These are phyloP conservation scores for Aspergillus hortae DNA, from an alignment of 2,329 filamentous ascomycete species.

Conservation along the genomic window DNA sequence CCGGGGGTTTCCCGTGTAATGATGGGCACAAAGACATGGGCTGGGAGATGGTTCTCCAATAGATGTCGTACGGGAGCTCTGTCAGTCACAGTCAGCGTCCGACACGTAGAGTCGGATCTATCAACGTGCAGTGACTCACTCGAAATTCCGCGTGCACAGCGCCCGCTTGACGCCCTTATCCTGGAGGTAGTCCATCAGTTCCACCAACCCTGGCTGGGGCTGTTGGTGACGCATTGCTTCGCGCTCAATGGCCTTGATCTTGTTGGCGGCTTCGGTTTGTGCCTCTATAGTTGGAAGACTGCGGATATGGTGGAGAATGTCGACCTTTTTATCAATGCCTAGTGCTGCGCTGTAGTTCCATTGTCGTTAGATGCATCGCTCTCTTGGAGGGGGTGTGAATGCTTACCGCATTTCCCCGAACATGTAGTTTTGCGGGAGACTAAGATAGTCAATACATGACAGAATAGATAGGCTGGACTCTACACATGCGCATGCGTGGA, in stretches of 20 bases:
- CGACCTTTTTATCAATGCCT: constrained; percentile 65
- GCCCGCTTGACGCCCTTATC: constrained; percentile 65
- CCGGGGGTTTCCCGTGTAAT: constrained; percentile 75
- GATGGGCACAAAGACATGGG: constrained; percentile 69
- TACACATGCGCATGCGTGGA: no score
- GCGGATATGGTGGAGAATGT: constrained; percentile 89
- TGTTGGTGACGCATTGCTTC: constrained; percentile 74
- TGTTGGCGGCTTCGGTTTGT: constrained; percentile 64
- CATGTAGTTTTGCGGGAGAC: constrained; percentile 93
- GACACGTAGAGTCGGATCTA: background rate
- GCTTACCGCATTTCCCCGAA: constrained; percentile 75
- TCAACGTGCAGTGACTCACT: constrained; percentile 43
- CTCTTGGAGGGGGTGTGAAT: background rate
- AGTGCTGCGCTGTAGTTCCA: constrained; percentile 51
- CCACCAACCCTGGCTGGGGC: constrained; percentile 73
- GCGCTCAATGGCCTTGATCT: constrained; percentile 76
- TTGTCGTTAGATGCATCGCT: background rate
- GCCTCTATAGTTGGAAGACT: constrained; percentile 58
- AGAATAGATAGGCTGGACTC: no score
- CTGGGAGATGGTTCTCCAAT: constrained; percentile 67
- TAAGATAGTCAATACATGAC: constrained; percentile 32
- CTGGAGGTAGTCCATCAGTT: constrained; percentile 81
- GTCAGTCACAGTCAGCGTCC: background rate
- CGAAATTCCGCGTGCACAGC: constrained; percentile 94
- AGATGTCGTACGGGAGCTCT: constrained; percentile 43